Evolutionary conservation across 2,329 filamentous ascomycete species (phyloP), one percentile per base, ranked within the genome.

Genomic region (Chaetomium sp.): DNA sequence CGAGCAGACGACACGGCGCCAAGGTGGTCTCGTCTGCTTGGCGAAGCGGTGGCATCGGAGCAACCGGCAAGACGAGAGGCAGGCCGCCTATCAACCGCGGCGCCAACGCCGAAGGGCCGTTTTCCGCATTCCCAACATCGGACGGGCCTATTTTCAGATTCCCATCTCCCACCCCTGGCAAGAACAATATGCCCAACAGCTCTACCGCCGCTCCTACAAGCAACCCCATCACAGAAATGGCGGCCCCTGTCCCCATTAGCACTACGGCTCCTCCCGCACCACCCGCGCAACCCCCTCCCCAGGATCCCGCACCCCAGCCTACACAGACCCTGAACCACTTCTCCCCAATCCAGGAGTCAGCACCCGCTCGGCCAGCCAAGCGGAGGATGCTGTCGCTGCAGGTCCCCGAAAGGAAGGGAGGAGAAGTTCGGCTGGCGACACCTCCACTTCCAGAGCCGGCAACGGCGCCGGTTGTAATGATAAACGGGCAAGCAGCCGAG

Each of bases 11-110:
- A 4, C 90, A 96, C 74, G 93, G 93, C 0, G 90, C 92, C 0
- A 87, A 87, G 72, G 92, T 91, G 7, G 92, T 97, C 0, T 97
- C 93, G 0, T 97, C 93, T 10, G 93, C 93, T 0, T 97, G 93
- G 93, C 87, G 90, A 62, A 87, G 87, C 68, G 86, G 84, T 65
- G 85, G 85, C 19, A 81, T 83, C 47, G 81, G 87, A 13, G 79
- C 85, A 1, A 85, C 83, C 4, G 88, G 89, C 1, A 96, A 93
- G 75, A 82, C 90, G 16, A 83, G 93, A 69, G 93, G 93, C 7
- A 83, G 93, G 65, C 93, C 93, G 50, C 91, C 92, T 0, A 90
- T 88, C 63, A 91, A 89, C 70, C 84, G 87, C 29, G 84, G 82
- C n/a, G 60, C 67, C 13, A 71, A 79, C 70, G 65, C 75, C 71